Evolutionary conservation across 1,139 yeast species (phyloP), one percentile per base, ranked within the genome.

Genomic region (Yamadazyma siamensis): DNA sequence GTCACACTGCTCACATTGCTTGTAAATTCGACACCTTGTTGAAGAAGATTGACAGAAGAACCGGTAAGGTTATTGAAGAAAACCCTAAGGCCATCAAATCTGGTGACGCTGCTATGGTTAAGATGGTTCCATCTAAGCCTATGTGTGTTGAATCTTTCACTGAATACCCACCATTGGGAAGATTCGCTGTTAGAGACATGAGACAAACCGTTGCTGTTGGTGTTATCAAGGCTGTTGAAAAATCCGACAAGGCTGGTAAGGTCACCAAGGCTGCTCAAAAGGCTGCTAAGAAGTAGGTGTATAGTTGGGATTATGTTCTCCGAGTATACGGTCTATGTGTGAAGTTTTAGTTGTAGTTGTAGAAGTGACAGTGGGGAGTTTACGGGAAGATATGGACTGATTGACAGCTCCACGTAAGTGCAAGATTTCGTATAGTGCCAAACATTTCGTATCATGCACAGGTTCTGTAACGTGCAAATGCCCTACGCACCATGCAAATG

Each of bases 111-210:
- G 35, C 35, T 28, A 32, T 32, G 28, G 35, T 32, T 28, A 32
- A 32, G 78, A 77, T 85, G 80, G 73, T 83, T 52, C 94, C 94
- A 70, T 74, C 94, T 70, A 86, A 86, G 86, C 95, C 95, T 68
- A 82, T 86, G 94, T 85, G 94, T 76, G 95, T 86, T 68, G 95
- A 86, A 80, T 78, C 94, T 59, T 86, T 82, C 94, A 76, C 94
- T 62, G 91, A 85, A 71, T 87, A 85, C 89, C 95, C 96, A 74
- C 95, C 96, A 68, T 84, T 87, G 67, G 96, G 96, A 70, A 87
- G 96, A 81, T 88, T 88, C 79, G 96, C 96, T 65, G 96, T 88
- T 80, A 91, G 96, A 83, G 96, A 88, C 75, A 88, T 88, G 96
- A 86, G 96, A 83, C 96, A 87, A 76, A 88, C 96, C 56, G 97